Base-by-base conservation (phyloP, 345 rosid species). In the Microcos paniculata region DNA sequence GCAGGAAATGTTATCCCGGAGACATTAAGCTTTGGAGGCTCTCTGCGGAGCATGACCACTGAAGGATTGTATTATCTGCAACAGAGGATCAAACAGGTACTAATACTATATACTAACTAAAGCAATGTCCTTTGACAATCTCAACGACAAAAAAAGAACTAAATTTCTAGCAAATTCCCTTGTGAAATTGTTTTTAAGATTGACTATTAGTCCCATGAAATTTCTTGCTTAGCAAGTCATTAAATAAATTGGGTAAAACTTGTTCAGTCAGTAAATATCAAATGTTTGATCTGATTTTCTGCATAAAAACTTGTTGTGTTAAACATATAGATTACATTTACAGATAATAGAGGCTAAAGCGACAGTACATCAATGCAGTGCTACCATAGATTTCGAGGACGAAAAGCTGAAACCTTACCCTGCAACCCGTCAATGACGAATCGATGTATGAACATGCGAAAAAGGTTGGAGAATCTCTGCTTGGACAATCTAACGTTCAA, bases 331-430 rank as follows among this genome's bases (percentile, higher is more conserved):
- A 19, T 14, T 13, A 8, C 45, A 43, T 51, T 46, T 15, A 65
- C 82, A 84, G 88, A 77, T 87, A 5, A 76, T 84, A 26, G 86
- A 85, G 80, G 69, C 48, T 66, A 90, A 90, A 79, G 85, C 86
- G n/a, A n/a, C n/a, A n/a, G 90, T 87, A 49, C 87, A 85, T 79
- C 81, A 33, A 43, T 90, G 92, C 67, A 78, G 18, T 55, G 94
- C 85, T 4, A 72, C 87, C 0, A 18, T 87, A 46, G 82, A 88
- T 73, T 87, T 90, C 79, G 49, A 87, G 82, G 87, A 84, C 45
- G 84, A 83, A 21, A 80, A 55, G 30, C 5, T 76, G 80, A 82
- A 49, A 78, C 85, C 85, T 7, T 85, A 88, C 71, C 91, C 91
- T 1, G 76, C 83, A 18, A 85, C 85, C 85, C 0, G 57, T 84